Base-by-base conservation (phyloP, 208 protist genomes). In the Lotmaria passim region DNA sequence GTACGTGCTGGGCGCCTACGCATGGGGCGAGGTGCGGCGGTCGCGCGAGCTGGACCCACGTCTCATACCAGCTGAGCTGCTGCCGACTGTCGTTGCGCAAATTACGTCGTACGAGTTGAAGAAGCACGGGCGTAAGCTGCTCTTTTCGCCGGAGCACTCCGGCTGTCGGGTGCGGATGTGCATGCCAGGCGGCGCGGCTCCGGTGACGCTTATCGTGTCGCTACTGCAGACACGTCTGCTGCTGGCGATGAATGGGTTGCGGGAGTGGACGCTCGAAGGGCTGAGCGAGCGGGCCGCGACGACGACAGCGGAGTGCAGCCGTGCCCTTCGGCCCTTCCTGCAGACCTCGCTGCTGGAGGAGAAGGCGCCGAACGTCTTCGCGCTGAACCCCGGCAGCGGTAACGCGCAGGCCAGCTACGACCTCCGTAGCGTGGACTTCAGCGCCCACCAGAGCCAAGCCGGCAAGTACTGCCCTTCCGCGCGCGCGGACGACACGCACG, bases 61-160 rank as follows among this genome's bases (percentile, higher is more conserved):
- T 4, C 43, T 47, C 15, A 47, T 75, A 21, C 70, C 70, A 0
- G 21, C 30, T 12, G 53, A 68, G 44, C 33, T 75, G 38, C 70
- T 69, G 5, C 6, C 33, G 6, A 19, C 51, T 1, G 47, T 69
- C 2, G 4, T 11, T 17, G 26, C 44, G 1, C n/a, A 56, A 8
- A 63, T 57, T 23, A n/a, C 26, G 7, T 12, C 46, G 14, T 75
- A 75, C 70, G 53, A 56, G 23, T 17, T 43, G 0, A 31, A 31
- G 24, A 57, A 48, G 31, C 55, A 69, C 7, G 70, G 70, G 19
- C 70, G 70, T 17, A 61, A 47, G 46, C 39, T 75, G 24, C 33
- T 68, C 23, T 75, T 75, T 46, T 75, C 70, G 23, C 55, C 61
- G 12, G 70, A 75, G 51, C 62, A 75, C 46, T 75, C 70, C 19